phyloP scores from a whole-genome alignment of 768 basidiomycete species.

The Trichaptum fuscoviolaceum region DNA sequence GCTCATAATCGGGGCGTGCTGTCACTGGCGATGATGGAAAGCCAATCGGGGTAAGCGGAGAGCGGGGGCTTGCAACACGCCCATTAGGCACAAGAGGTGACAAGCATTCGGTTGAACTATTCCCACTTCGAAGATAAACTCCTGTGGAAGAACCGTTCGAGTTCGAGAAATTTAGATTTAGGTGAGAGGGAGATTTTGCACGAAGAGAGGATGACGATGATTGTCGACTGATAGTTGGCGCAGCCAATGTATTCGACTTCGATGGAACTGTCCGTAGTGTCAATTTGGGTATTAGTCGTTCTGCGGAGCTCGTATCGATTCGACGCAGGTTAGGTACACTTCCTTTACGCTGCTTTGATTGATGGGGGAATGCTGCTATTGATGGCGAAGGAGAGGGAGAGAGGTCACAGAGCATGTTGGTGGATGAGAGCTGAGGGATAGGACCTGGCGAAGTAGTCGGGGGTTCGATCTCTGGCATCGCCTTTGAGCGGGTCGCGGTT shows the following conservation, averaged over 20 bases:
- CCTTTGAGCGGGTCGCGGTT: slow-evolving; percentile 44
- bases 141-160: slow-evolving; percentile 35
- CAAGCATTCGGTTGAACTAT: background rate
- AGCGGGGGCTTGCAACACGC: slow-evolving; percentile 31
- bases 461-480: slow-evolving; percentile 55
- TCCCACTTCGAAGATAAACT: slow-evolving; percentile 13
- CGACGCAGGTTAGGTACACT: slow-evolving; percentile 58
- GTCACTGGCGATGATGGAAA: slow-evolving; percentile 58
- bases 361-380: slow-evolving; percentile 46
- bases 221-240: slow-evolving; percentile 36
- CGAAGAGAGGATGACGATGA: slow-evolving; percentile 21
- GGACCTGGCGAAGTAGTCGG: slow-evolving; percentile 20
- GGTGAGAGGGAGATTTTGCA: slow-evolving; percentile 50
- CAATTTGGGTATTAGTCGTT: slow-evolving; percentile 52
- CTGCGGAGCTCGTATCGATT: slow-evolving; percentile 56
- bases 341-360: slow-evolving; percentile 50
- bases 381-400: slow-evolving; percentile 67
- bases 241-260: slow-evolving; percentile 53
- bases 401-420: slow-evolving; percentile 44
- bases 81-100: slow-evolving; percentile 20
- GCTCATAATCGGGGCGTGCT: slow-evolving; percentile 48
- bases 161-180: slow-evolving; percentile 41
- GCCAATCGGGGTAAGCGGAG: slow-evolving; percentile 26
- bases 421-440: slow-evolving; percentile 33
- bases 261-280: slow-evolving; percentile 55